Evolutionary conservation across 1,139 yeast genomes (phyloP).

Genomic region (Candida tropicalis): DNA sequence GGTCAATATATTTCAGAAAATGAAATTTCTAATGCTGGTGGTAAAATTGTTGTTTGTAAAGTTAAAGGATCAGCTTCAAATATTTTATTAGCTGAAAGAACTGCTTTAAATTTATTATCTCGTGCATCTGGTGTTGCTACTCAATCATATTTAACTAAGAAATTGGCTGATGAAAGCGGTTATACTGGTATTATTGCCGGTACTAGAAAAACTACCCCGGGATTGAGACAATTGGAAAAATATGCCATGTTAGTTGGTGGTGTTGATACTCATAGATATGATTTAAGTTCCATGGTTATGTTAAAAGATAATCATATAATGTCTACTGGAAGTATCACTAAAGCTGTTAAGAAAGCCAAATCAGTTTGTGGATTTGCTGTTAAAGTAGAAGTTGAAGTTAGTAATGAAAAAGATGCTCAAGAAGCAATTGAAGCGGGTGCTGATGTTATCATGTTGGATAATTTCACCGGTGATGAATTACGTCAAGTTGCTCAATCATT

Average conservation of each 20-base stretch:
- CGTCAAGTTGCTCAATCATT: constrained; percentile 65
- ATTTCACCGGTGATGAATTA: constrained; percentile 71
- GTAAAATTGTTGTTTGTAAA: constrained; percentile 74
- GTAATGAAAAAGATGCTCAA: constrained; percentile 77
- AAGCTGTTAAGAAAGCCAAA: constrained; percentile 78
- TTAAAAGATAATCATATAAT: constrained; percentile 91
- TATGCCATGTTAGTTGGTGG: constrained; percentile 97
- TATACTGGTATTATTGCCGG: constrained; percentile 89
- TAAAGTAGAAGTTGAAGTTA: constrained; percentile 92
- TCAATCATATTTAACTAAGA: constrained; percentile 59
- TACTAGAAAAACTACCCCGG: constrained; percentile 98
- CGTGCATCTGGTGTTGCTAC: constrained; percentile 93
- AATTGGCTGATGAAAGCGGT: constrained; percentile 69
- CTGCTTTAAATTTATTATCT: constrained; percentile 80
- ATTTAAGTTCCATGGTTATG: constrained; percentile 94
- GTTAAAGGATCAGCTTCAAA: constrained; percentile 81
- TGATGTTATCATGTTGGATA: constrained; percentile 93
- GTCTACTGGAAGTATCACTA: constrained; percentile 88
- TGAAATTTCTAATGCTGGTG: constrained; percentile 43
- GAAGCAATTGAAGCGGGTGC: constrained; percentile 97
- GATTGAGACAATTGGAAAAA: constrained; percentile 82
- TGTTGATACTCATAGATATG: constrained; percentile 90
- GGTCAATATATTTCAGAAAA: constrained; percentile 55
- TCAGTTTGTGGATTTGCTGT: constrained; percentile 85
- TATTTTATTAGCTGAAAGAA: constrained; percentile 80